Conservation (phyloP, 176 grass and related monocot genomes). For the Oryza glaberrima region DNA sequence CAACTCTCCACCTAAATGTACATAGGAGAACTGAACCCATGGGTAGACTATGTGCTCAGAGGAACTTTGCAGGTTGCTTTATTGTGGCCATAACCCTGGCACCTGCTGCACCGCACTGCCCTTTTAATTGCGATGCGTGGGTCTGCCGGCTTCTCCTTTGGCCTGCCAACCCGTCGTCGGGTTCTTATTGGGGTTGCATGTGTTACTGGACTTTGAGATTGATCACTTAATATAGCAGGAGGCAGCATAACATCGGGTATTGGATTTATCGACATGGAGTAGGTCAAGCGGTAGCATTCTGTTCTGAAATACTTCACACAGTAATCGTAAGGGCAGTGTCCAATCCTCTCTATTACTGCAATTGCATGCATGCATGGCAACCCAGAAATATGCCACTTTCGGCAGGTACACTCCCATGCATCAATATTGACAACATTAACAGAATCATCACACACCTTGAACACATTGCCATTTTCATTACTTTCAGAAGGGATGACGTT, state of each 20-base stretch:
- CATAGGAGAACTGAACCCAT: slow-evolving; percentile 34
- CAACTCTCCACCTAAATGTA: slow-evolving; percentile 39
- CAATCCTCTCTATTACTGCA: slow-evolving; percentile 64
- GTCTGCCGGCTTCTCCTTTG: slow-evolving; percentile 88
- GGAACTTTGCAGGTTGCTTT: slow-evolving; percentile 91
- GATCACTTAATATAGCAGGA: slow-evolving; percentile 44
- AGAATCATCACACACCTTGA: slow-evolving; percentile 82
- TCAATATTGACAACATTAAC: slow-evolving; percentile 75
- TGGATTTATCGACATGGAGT: slow-evolving; percentile 77
- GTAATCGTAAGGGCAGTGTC: slow-evolving; percentile 71
- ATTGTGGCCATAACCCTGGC: slow-evolving; percentile 85
- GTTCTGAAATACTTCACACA: slow-evolving; percentile 76
- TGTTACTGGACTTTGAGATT: slow-evolving; percentile 47
- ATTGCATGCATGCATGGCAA: slow-evolving; percentile 91
- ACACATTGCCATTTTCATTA: slow-evolving; percentile 52
- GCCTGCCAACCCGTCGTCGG: slow-evolving; percentile 72
- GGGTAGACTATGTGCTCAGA: slow-evolving; percentile 30
- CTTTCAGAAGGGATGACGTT: slow-evolving; percentile 61
- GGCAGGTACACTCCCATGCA: slow-evolving; percentile 78
- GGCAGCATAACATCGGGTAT: slow-evolving; percentile 75
- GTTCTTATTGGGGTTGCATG: slow-evolving; percentile 57
- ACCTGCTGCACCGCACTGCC: slow-evolving; percentile 79
- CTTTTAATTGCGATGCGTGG: slow-evolving; percentile 80
- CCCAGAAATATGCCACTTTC: slow-evolving; percentile 73
- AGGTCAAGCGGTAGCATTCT: slow-evolving; percentile 69